Percentiles rank a stretch among this genome's conserved stretches.
These are phyloP conservation scores for Fusarium tuaranense DNA, from an alignment of 2,329 filamentous ascomycete species.

Conservation along the genomic window DNA sequence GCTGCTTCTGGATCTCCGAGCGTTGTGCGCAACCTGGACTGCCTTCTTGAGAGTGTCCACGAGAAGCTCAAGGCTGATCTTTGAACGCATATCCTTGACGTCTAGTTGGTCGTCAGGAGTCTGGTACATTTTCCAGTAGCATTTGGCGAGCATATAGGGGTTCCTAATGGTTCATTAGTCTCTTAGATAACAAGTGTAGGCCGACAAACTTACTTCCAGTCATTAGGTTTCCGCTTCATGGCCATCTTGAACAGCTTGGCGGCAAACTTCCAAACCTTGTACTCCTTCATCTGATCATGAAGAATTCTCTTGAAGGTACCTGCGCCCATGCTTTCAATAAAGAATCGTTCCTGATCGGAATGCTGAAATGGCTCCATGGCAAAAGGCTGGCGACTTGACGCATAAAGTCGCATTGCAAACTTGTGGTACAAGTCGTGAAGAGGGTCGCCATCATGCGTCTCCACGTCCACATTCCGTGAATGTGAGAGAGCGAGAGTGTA, in stretches of 20 bases:
- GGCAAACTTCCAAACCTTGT: constrained; percentile 72
- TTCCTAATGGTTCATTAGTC: constrained; percentile 55
- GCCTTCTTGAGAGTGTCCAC: constrained; percentile 64
- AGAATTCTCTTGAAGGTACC: constrained; percentile 65
- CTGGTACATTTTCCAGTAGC: constrained; percentile 73
- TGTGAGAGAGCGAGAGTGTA: constrained; percentile 72
- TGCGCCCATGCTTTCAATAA: constrained; percentile 62
- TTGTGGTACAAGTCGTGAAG: constrained; percentile 70
- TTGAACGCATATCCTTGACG: constrained; percentile 53
- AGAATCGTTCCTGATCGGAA: constrained; percentile 67
- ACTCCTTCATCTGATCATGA: constrained; percentile 68
- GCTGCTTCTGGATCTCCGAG: constrained; percentile 68
- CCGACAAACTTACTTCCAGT: constrained; percentile 64
- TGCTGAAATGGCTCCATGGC: constrained; percentile 72
- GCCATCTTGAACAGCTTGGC: constrained; percentile 68
- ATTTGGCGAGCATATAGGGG: constrained; percentile 71
- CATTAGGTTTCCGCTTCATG: constrained; percentile 63
- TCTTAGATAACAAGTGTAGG: neutral
- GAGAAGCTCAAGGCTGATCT: constrained; percentile 53
- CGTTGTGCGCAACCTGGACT: constrained; percentile 61
- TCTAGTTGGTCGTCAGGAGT: constrained; percentile 59
- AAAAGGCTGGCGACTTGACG: constrained; percentile 71
- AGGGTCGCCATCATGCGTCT: constrained; percentile 62
- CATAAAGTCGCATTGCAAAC: constrained; percentile 72
- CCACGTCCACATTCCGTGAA: constrained; percentile 59